These are phyloP conservation scores for Oryza glumipatula DNA, from an alignment of 176 grass and related monocot genomes.

Conservation along the genomic window DNA sequence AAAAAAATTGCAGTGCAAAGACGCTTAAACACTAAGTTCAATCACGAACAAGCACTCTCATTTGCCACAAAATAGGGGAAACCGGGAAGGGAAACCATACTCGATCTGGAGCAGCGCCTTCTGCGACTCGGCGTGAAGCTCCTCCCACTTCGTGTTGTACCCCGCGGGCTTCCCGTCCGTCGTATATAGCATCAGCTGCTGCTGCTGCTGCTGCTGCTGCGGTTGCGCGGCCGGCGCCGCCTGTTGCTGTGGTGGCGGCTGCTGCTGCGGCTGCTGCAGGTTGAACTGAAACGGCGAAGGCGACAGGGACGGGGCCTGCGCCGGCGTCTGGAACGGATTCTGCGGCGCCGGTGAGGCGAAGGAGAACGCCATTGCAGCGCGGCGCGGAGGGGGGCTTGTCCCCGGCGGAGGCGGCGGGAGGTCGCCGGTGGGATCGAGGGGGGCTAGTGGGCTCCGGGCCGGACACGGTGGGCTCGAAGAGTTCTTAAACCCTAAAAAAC, in stretches of 20 bases:
- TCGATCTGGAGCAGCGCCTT: conserved; percentile 85
- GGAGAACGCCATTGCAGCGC: conserved; percentile 56
- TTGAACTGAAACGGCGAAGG: conserved; percentile 59
- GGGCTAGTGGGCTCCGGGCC: conserved; percentile 30
- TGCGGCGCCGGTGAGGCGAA: conserved; percentile 42
- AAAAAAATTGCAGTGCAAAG: neutral
- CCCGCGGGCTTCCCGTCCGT: conserved; percentile 66
- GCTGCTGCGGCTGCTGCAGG: conserved; percentile 54
- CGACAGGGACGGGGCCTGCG: conserved; percentile 27
- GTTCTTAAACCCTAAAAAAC: conserved; percentile 46
- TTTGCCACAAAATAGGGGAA: conserved; percentile 12
- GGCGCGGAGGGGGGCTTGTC: neutral
- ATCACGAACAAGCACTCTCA: conserved; percentile 21
- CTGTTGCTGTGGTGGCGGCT: conserved; percentile 44
- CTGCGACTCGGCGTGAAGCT: conserved; percentile 79
- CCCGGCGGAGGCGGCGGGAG: conserved; percentile 33
- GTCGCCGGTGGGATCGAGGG: neutral
- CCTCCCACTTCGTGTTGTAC: conserved; percentile 80
- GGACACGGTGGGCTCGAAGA: neutral
- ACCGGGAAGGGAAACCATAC: conserved; percentile 43
- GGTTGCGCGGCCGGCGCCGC: conserved; percentile 33
- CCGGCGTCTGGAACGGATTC: conserved; percentile 47
- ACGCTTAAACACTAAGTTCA: neutral
- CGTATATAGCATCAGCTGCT: conserved; percentile 60
- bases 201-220: conserved; percentile 32